Percentiles rank a stretch among this genome's conserved stretches.
Evolutionary conservation across 306 rosid species (phyloP).

Genomic region (Glycine tomentella): DNA sequence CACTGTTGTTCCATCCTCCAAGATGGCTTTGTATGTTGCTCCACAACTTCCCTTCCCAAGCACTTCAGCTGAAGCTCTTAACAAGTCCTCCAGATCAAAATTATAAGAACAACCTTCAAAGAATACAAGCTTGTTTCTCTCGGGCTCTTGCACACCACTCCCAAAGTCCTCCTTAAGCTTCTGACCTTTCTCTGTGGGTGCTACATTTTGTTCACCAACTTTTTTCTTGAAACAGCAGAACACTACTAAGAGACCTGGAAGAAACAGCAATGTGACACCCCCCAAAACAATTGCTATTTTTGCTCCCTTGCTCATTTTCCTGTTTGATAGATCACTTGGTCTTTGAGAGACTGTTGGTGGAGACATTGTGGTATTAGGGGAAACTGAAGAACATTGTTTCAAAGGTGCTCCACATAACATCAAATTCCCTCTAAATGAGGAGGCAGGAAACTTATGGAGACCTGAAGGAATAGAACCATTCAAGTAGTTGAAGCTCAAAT

Average conservation of each 20-base stretch:
- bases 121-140: constrained; percentile 71
- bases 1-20: constrained; percentile 78
- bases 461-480: constrained; percentile 76
- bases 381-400: constrained; percentile 55
- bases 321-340: constrained; percentile 52
- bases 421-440: constrained; percentile 74
- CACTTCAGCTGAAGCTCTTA: constrained; percentile 87
- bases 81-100: constrained; percentile 82
- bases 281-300: constrained; percentile 66
- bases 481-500: constrained; percentile 78
- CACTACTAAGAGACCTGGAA: constrained; percentile 50
- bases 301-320: constrained; percentile 54
- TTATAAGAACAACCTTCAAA: constrained; percentile 65
- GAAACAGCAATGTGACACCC: constrained; percentile 48
- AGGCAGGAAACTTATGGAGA: constrained; percentile 62
- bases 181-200: constrained; percentile 55
- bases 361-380: constrained; percentile 48
- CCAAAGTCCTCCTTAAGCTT: constrained; percentile 73
- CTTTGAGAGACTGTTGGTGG: constrained; percentile 44
- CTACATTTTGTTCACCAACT: constrained; percentile 44
- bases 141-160: constrained; percentile 82
- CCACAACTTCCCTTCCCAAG: constrained; percentile 88
- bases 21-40: constrained; percentile 79
- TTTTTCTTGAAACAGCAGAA: constrained; percentile 67
- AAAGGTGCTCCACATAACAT: constrained; percentile 80